Evolutionary conservation across 495 filamentous ascomycete species (phyloP).

Genomic region (Hyaloscypha bicolor): DNA sequence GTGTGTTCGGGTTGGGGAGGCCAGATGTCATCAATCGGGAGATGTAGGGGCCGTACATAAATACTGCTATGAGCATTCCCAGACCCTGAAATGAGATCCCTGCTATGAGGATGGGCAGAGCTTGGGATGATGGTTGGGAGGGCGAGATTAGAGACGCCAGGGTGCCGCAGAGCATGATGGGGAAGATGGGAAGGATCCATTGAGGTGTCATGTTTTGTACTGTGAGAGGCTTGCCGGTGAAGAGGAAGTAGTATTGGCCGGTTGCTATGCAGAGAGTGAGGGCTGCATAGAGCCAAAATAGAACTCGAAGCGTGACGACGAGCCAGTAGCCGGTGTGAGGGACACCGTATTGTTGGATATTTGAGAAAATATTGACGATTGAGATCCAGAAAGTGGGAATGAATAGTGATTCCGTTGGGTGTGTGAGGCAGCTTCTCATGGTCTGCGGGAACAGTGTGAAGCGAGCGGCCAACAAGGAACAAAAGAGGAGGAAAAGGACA

Average conservation of each 20-base stretch:
- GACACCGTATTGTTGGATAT: conserved; percentile 62
- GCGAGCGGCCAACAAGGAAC: conserved; percentile 43
- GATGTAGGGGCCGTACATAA: conserved; percentile 48
- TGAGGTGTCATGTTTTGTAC: conserved; percentile 47
- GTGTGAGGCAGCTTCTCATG: conserved; percentile 57
- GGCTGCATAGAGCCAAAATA: conserved; percentile 56
- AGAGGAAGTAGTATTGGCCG: conserved; percentile 54
- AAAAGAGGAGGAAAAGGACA: conserved; percentile 48
- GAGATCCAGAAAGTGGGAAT: conserved; percentile 67
- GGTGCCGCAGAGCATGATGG: conserved; percentile 55
- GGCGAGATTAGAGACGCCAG: conserved; percentile 43
- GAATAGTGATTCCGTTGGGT: conserved; percentile 68
- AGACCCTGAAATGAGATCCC: conserved; percentile 56
- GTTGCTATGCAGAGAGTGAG: conserved; percentile 47
- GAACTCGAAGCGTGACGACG: conserved; percentile 40
- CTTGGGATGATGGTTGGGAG: conserved; percentile 43
- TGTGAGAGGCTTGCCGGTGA: conserved; percentile 39
- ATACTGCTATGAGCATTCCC: conserved; percentile 48
- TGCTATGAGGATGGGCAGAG: conserved; percentile 50
- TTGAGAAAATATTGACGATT: conserved; percentile 60
- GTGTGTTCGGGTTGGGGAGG: conserved; percentile 30
- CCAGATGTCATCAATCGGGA: conserved; percentile 34
- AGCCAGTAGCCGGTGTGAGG: conserved; percentile 41
- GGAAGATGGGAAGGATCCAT: conserved; percentile 60
- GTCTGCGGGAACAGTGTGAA: conserved; percentile 58